Percentiles rank a stretch among this genome's conserved stretches.
Conservation (phyloP, 148 eudicot genomes). For the Camellia sinensis region DNA sequence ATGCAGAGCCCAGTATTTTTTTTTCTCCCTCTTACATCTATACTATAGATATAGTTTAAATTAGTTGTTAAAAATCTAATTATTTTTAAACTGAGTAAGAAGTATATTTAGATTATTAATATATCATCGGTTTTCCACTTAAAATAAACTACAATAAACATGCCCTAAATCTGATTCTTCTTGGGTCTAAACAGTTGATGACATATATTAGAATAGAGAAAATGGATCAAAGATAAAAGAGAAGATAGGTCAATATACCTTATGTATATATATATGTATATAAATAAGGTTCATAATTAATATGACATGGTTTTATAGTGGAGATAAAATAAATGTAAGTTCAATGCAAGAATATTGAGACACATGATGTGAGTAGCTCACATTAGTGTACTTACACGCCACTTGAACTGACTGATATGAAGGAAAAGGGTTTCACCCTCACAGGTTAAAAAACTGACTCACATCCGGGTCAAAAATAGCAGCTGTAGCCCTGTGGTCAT, state of each 20-base stretch:
- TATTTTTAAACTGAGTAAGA: too few species aligned
- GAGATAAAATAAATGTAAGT: slow-evolving; percentile 2
- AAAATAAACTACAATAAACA: too few species aligned
- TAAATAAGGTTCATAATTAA: neutral
- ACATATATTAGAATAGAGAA: too few species aligned
- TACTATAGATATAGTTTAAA: too few species aligned
- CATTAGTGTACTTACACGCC: neutral
- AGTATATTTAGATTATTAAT: too few species aligned
- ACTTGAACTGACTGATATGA: neutral
- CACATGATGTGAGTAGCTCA: neutral
- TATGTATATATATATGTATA: neutral
- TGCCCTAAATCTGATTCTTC: too few species aligned
- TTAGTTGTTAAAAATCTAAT: too few species aligned
- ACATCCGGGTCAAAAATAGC: neutral
- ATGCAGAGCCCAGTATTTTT: too few species aligned
- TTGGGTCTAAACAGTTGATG: too few species aligned
- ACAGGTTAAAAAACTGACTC: neutral
- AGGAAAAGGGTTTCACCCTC: neutral
- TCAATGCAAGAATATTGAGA: neutral
- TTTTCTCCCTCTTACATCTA: too few species aligned
- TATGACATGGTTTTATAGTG: neutral
- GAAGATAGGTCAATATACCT: neutral
- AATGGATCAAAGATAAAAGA: neutral
- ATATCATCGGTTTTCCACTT: too few species aligned
- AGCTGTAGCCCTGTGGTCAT: neutral